Conservation (phyloP, 768 basidiomycete genomes). For the Cytidiella melzeri region DNA sequence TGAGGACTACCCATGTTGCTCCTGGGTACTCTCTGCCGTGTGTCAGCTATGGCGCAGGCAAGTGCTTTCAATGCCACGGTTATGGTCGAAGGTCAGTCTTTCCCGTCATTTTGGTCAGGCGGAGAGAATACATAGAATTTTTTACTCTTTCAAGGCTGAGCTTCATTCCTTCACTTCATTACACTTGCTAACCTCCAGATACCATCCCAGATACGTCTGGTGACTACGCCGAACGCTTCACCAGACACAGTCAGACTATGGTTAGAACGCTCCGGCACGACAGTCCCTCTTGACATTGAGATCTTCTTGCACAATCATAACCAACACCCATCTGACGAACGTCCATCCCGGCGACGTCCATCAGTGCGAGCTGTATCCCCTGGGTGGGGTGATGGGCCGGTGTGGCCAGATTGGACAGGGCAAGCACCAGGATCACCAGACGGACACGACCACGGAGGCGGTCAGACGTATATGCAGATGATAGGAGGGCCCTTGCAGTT, state of each 20-base stretch:
- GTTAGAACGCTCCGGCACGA: constrained; percentile 72
- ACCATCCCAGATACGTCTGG: constrained; percentile 55
- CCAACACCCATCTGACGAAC: constrained; percentile 10
- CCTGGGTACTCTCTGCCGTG: constrained; percentile 71
- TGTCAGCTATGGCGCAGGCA: constrained; percentile 62
- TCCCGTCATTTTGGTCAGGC: too few species aligned
- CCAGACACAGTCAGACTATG: constrained; percentile 78
- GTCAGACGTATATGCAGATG: constrained; percentile 7
- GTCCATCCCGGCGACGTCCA: neutral
- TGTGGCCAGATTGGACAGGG: constrained; percentile 13
- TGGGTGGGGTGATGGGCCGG: neutral
- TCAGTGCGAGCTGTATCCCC: neutral
- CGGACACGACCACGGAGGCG: constrained; percentile 16
- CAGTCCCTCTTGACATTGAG: constrained; percentile 72
- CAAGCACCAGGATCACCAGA: constrained; percentile 6
- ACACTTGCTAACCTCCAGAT: constrained; percentile 19
- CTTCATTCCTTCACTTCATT: too few species aligned
- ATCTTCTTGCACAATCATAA: constrained; percentile 50
- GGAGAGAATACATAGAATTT: too few species aligned
- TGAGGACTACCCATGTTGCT: constrained; percentile 63
- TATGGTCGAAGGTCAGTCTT: constrained; percentile 68
- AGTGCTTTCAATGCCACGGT: constrained; percentile 54
- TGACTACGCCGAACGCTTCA: constrained; percentile 62
- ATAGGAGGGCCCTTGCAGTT: neutral
- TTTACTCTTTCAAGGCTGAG: too few species aligned